Base-by-base conservation (phyloP, 1,139 yeast species). In the Candida gigantensis region DNA sequence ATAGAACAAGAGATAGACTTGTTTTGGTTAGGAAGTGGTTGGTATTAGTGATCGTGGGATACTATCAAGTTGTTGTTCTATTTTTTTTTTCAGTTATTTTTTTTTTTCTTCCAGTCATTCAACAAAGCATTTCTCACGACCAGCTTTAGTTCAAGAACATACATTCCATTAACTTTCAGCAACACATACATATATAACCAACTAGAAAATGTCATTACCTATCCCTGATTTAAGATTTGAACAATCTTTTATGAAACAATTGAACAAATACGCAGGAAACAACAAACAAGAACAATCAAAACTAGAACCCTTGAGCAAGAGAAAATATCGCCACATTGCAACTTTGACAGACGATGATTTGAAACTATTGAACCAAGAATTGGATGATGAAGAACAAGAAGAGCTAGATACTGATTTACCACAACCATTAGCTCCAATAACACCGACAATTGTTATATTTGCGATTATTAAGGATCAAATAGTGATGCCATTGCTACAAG, bases 201-300 rank as follows among this genome's bases (percentile, higher is more conserved):
- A 17, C 36, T n/a, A 10, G n/a, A 15, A 20, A 34, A 31, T 37
- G 27, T 48, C 53, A 15, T 39, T 73, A 9, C 58, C 65, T 2
- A 63, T 81, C 6, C 90, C 90, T 1, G 92, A 84, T 49, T 61
- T 83, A 18, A 64, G 90, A 31, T 81, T 82, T 49, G 88, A 82
- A 47, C 70, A 74, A 45, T 57, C 84, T 2, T 83, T 84, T 52
- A 57, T 69, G 48, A 68, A 68, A 32, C 68, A 74, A n/a, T 58
- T 83, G 14, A 47, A 61, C 21, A 46, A 47, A 5, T 65, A 71
- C 41, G 71, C 74, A n/a, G 49, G 49, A 7, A 29, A 34, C 20
- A 36, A 37, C 5, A 19, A 31, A 16, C 33, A 24, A 16, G 15
- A 25, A 32, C 31, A 25, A 25, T 35, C 21, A 37, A 9, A 9